Conservation (phyloP, 1,284 basidiomycete species). For the Leccinum solheimii region DNA sequence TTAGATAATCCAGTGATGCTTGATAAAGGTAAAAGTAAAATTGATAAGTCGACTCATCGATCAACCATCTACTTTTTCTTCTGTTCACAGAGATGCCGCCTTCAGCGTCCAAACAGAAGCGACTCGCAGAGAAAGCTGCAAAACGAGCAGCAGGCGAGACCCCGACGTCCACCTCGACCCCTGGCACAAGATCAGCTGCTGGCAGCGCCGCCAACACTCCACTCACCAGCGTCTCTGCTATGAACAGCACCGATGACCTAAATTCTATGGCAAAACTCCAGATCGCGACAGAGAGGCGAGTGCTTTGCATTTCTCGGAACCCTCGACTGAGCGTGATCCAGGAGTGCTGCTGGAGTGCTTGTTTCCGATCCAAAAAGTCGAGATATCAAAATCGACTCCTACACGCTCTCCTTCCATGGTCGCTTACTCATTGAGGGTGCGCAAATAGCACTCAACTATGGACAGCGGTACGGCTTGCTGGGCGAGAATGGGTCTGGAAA, state of each 20-base stretch:
- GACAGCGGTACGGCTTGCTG: conserved; percentile 92
- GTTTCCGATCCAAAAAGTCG: conserved; percentile 90
- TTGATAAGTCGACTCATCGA: conserved; percentile 23
- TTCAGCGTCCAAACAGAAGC: conserved; percentile 81
- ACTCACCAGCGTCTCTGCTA: conserved; percentile 73
- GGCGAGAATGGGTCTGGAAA: conserved; percentile 99
- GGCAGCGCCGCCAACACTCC: conserved; percentile 72
- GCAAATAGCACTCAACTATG: conserved; percentile 92
- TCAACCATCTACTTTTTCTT: conserved; percentile 15
- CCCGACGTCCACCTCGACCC: conserved; percentile 53
- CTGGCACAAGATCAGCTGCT: conserved; percentile 58
- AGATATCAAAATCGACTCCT: conserved; percentile 97
- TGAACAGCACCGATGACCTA: conserved; percentile 74
- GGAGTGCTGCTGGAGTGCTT: conserved; percentile 89
- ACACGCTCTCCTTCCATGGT: conserved; percentile 97
- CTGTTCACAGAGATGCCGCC: conserved; percentile 55
- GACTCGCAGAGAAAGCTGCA: conserved; percentile 88
- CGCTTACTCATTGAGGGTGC: conserved; percentile 91
- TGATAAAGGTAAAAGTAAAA: conserved; percentile 17
- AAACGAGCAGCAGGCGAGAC: conserved; percentile 60
- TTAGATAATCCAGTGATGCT: conserved; percentile 30
- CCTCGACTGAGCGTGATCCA: conserved; percentile 31
- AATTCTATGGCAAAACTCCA: conserved; percentile 84
- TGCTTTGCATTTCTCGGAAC: not conserved
- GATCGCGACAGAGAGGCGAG: conserved; percentile 83